Evolutionary conservation across 306 rosid genomes (phyloP).

Genomic region (Fragaria iinumae): DNA sequence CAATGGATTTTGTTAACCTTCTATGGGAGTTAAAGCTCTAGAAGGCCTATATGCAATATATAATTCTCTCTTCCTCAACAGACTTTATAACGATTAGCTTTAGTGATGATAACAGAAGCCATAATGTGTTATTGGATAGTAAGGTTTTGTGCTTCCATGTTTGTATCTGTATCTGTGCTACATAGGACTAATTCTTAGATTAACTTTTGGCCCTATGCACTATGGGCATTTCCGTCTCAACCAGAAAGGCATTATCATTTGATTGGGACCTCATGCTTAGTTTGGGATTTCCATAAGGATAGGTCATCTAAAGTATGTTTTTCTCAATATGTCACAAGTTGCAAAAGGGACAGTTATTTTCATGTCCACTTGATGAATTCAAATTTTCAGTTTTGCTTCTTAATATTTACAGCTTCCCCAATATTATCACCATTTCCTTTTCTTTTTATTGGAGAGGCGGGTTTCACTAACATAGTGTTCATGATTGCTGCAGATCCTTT

Average conservation of each 20-base stretch:
- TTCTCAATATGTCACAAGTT: not conserved
- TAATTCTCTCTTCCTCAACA: not conserved
- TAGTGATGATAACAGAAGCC: not conserved
- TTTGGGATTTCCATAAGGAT: not conserved
- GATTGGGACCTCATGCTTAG: not conserved
- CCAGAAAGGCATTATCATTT: not conserved
- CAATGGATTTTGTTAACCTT: not conserved
- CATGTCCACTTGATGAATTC: not conserved
- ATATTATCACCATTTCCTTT: not conserved
- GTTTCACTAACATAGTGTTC: conserved; percentile 25
- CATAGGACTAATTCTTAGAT: not conserved
- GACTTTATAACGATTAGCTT: not conserved
- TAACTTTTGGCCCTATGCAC: not conserved
- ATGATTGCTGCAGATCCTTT: conserved; percentile 61
- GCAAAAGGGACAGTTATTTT: not conserved
- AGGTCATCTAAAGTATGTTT: not conserved
- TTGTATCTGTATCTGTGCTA: not conserved
- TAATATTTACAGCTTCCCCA: not conserved
- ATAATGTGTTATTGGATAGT: not conserved
- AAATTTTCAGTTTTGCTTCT: not conserved
- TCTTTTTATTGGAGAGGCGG: not conserved
- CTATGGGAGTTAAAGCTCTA: not conserved
- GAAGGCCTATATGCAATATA: not conserved
- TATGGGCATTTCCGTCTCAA: not conserved
- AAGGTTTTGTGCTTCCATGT: not conserved